These are phyloP conservation scores for Solanum sejunctum DNA, from an alignment of 257 asterid genomes.

Conservation along the genomic window DNA sequence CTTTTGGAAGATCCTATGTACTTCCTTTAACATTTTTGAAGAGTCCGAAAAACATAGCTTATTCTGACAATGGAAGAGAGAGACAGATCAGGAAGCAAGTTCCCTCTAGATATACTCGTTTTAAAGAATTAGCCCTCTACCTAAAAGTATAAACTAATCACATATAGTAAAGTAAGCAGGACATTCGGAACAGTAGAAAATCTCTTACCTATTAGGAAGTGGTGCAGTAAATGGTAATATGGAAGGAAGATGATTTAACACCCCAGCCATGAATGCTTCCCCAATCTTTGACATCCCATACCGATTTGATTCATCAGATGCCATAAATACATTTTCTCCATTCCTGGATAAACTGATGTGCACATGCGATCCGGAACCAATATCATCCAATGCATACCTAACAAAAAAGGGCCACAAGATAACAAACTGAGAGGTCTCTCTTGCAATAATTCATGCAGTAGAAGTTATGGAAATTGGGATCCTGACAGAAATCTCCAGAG, in stretches of 20 bases:
- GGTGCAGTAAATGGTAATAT: slow-evolving; percentile 90
- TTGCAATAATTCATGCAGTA: background rate
- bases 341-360: slow-evolving; percentile 73
- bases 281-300: slow-evolving; percentile 73
- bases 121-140: background rate
- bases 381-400: slow-evolving; percentile 61
- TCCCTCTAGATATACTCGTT: background rate
- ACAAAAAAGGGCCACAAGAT: background rate
- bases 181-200: background rate
- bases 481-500: background rate
- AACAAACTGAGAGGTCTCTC: background rate
- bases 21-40: background rate
- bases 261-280: slow-evolving; percentile 97
- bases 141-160: background rate
- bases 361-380: slow-evolving; percentile 95
- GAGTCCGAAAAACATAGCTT: background rate
- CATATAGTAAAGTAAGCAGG: background rate
- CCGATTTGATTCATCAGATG: slow-evolving; percentile 29
- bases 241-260: slow-evolving; percentile 77
- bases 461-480: background rate
- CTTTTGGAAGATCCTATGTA: background rate
- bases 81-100: background rate
- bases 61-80: background rate
- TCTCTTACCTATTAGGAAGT: slow-evolving; percentile 64
- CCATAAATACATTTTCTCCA: slow-evolving; percentile 70